Evolutionary conservation across 371 early-diverging fungal species (phyloP), one percentile per base, ranked within the genome.

Genomic region (Cokeromyces recurvatus): DNA sequence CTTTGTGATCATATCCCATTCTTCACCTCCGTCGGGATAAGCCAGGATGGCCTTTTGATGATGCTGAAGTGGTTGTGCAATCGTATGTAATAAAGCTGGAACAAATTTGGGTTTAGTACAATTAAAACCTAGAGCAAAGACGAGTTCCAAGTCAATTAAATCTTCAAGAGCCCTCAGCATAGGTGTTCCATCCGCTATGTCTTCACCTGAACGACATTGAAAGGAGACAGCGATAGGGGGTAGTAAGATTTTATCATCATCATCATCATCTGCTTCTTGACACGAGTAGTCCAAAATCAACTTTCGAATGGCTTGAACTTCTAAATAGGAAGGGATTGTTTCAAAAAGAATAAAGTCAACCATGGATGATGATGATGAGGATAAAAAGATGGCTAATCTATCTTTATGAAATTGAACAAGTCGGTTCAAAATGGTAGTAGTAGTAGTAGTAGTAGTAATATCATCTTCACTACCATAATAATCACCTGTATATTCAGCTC

Each of bases 401-500:
- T 61, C 55, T 17, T 45, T 53, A 46, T 79, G 82, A 55, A 79
- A 82, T 20, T 50, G 40, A 6, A 72, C 61, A 10, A 77, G 50
- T n/a, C 50, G 48, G 3, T 64, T 51, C 5, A 59, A n/a, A n/a
- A n/a, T n/a, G n/a, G n/a, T n/a, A 2, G 55, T 11, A 29, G 29
- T 29, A 29, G 11, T 11, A 8, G 29, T 29, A 8, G 29, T 29
- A 11, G 29, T 11, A 15, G 10, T 60, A 1, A 48, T 32, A 4
- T 47, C 49, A 4, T 65, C 67, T n/a, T n/a, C n/a, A n/a, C n/a
- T n/a, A n/a, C n/a, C n/a, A n/a, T n/a, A n/a, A 54, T 79, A 79
- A 34, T 71, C 51, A 25, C 85, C 85, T 0, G 77, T 77, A 44
- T 79, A 85, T 49, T 85, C 85, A 0, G 77, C 61, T 1, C 81